phyloP scores from a whole-genome alignment of 2,329 filamentous ascomycete species.

The Aspergillus quadrilineatus region DNA sequence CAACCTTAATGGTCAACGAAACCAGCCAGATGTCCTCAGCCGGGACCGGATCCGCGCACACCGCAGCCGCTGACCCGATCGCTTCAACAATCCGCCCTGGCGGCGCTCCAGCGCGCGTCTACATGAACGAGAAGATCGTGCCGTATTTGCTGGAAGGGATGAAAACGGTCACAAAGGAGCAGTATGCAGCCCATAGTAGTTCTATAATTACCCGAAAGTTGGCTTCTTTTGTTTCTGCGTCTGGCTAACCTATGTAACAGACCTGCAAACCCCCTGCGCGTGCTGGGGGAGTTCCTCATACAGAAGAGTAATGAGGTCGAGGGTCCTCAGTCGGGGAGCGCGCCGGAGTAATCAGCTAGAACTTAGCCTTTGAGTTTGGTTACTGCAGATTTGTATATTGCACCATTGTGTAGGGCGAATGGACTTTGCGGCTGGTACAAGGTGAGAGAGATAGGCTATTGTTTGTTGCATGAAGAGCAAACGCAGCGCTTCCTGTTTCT shows the following conservation, averaged over 20 bases:
- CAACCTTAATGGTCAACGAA: slow-evolving; percentile 20
- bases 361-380: no score
- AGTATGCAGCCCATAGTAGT: slow-evolving; percentile 52
- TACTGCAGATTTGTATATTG: no score
- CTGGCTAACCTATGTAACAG: slow-evolving; percentile 35
- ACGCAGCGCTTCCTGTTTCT: not conserved
- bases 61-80: slow-evolving; percentile 36
- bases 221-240: not conserved
- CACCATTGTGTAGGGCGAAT: not conserved
- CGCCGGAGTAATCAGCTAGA: slow-evolving; percentile 22
- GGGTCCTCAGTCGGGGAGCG: slow-evolving; percentile 26
- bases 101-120: slow-evolving; percentile 68
- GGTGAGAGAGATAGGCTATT: not conserved
- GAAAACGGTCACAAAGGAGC: slow-evolving; percentile 69
- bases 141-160: slow-evolving; percentile 69
- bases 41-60: slow-evolving; percentile 17
- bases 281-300: slow-evolving; percentile 69
- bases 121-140: slow-evolving; percentile 70
- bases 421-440: not conserved
- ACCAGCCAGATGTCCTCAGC: slow-evolving; percentile 9
- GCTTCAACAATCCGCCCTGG: slow-evolving; percentile 58
- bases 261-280: slow-evolving; percentile 66
- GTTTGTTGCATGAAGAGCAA: not conserved
- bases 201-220: not conserved
- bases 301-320: slow-evolving; percentile 67